Evolutionary conservation across 306 rosid genomes (phyloP), one percentile per base, ranked within the genome.

Genomic region (Amphicarpaea edgeworthii): DNA sequence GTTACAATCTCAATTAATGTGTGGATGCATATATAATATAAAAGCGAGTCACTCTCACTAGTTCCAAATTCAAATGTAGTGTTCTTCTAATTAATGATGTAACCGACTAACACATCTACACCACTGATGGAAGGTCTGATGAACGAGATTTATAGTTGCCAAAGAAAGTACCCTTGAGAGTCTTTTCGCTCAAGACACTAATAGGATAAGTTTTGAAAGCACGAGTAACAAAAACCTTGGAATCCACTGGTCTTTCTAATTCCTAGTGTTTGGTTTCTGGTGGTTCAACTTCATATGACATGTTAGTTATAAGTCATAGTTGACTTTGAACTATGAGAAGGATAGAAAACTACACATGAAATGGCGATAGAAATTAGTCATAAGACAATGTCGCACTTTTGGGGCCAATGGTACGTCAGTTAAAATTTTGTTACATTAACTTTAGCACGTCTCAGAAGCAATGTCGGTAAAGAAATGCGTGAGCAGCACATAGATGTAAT

Each of bases 91-190:
- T 49, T 15, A 6, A 75, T 62, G 24, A 47, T 50, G 54, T 34
- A 15, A 49, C 30, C 8, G 16, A 62, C 62, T 30, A 62, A 63
- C 63, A 73, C 78, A 73, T 73, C 32, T 73, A 71, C 71, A 75
- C 79, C 71, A 75, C 79, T 2, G 71, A 62, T 75, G 62, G 79
- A 6, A 75, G 79, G n/a, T 75, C 71, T 46, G 79, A 75, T 46
- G 79, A 75, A 32, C 79, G 79, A 6, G 79, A 71, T 38, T 75
- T 75, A 32, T 75, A 75, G 71, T 75, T 75, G 10, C 79, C 79
- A 46, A 62, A 75, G 62, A 75, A 75, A 46, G 71, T 75, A 62
- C 79, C 79, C 79, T 75, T 61, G 24, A 75, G 49, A 32, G 71
- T 75, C 71, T 19, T 75, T 62, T 75, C 79, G 1, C 62, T 75